Base-by-base conservation (phyloP, 2,329 filamentous ascomycete genomes). In the Phyllosticta citriasiana region DNA sequence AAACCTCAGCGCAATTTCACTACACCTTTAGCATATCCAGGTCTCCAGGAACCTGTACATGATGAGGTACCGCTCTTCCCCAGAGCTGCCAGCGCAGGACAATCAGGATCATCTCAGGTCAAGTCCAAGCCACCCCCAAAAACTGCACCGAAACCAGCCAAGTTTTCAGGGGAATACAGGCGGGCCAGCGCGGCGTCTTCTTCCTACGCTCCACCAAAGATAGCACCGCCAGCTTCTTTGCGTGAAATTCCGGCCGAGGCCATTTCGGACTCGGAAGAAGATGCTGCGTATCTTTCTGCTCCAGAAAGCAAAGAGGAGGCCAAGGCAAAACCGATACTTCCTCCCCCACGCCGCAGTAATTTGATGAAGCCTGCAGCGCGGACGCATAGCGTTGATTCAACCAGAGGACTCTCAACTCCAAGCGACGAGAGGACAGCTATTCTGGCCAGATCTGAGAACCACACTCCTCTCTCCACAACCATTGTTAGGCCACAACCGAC, bases 291-390 rank as follows among this genome's bases (percentile, higher is more conserved):
- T 62, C 68, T 69, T 40, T 74, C 72, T 25, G 72, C 73, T 2
- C 69, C 66, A 26, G 72, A 73, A 60, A 68, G 69, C 16, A 69
- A 72, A 60, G 68, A 69, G 6, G 67, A 68, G 24, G 65, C 67
- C 33, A 73, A 68, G 25, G 54, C 59, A 22, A 74, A 71, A 58
- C 73, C 72, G 19, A 62, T 52, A 14, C 54, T 73, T 3, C 72
- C 73, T 51, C 73, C 73, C n/a, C 72, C 73, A 25, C 70, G 72
- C 26, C 69, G 73, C 47, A 68, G 71, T 53, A 71, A 73, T 65
- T 33, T 63, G 52, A 33, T 66, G 51, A 72, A 71, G 24, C 63
- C 65, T 40, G 25, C 40, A 14, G 27, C 22, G 22, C 14, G 26
- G 3, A 2, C 40, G 14, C 59, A 25, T 9, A 19, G 25, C 30